These are phyloP conservation scores for Daedaleopsis nitida DNA, from an alignment of 768 basidiomycete species.

Conservation along the genomic window DNA sequence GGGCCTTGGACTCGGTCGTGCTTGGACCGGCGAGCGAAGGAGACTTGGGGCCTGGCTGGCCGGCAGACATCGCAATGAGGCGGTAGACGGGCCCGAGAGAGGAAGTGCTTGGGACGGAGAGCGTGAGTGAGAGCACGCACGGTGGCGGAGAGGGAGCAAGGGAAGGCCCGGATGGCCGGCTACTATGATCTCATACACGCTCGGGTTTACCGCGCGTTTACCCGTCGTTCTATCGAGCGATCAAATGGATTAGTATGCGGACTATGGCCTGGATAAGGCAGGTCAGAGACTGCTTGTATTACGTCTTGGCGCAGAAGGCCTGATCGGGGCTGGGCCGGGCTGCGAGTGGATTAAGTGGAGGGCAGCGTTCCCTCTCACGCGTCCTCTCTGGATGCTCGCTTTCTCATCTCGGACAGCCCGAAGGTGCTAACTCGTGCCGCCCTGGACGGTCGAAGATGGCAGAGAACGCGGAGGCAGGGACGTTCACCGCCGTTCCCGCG, in stretches of 20 bases:
- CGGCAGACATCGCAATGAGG: conserved; percentile 19
- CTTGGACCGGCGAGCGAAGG: conserved; percentile 1
- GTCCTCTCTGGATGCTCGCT: conserved; percentile 5
- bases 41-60: conserved; percentile 20
- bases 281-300: not conserved
- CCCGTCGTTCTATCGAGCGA: not conserved
- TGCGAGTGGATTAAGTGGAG: too few species aligned
- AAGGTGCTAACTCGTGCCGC: not conserved
- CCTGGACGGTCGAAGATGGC: conserved; percentile 11
- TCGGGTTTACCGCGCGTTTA: conserved; percentile 1
- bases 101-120: not conserved
- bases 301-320: too few species aligned
- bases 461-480: conserved; percentile 2
- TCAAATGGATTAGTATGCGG: not conserved
- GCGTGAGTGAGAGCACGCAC: not conserved
- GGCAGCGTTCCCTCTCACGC: conserved; percentile 11
- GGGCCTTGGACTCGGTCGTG: conserved; percentile 51
- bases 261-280: not conserved
- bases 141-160: not conserved
- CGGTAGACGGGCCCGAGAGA: not conserved
- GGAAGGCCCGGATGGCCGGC: conserved; percentile 2
- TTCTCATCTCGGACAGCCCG: not conserved
- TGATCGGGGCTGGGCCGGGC: too few species aligned
- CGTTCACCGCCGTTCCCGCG: not conserved
- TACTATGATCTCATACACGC: conserved; percentile 16